Base-by-base conservation (phyloP, 83 land plant genomes). In the Picea abies region DNA sequence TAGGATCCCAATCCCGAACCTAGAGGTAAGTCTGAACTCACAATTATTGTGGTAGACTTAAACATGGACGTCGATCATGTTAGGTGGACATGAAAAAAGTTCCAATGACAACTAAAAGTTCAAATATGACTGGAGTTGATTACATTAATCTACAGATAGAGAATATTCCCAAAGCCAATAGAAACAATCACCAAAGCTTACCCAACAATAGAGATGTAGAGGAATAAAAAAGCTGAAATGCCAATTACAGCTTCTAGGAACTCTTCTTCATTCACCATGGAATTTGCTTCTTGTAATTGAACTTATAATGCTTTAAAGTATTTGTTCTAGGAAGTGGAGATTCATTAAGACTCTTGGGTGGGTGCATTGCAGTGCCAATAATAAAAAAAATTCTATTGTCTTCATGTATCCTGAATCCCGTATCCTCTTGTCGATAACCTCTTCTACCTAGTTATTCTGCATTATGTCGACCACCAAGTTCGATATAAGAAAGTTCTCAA, bases 1-100 rank as follows among this genome's bases (percentile, higher is more conserved):
- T 98, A 97, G 58, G 99, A 97, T 47, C 99, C 99, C 87, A 97
- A 83, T 37, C 99, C 98, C 11, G 96, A 85, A 66, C 98, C 95
- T 49, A 95, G 80, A 49, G 99, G 98, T 71, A 97, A 94, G 32
- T 93, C 95, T 41, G 99, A 92, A 62, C 89, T 87, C 39, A 97
- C 87, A 67, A 84, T 84, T 52, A 92, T 90, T 61, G 83, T 87
- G 3, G 86, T 87, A 35, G 98, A 91, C 89, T 87, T 91, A 87
- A 85, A 88, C 44, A 98, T 95, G 89, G 80, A 2, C 70, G 63
- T 73, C 41, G 63, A 70, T 63, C 60, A 61, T 44, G 71, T 63
- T 79, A 79, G 56, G 15, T 22, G 41, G 56, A 49, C 25, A 56
- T 2, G 58, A 76, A 63, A 4, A 72, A 68, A 7, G 58, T 29